Percentiles rank a stretch among this genome's conserved stretches.
Evolutionary conservation across 441 rosid species (phyloP).

Genomic region (Populus hybrid): DNA sequence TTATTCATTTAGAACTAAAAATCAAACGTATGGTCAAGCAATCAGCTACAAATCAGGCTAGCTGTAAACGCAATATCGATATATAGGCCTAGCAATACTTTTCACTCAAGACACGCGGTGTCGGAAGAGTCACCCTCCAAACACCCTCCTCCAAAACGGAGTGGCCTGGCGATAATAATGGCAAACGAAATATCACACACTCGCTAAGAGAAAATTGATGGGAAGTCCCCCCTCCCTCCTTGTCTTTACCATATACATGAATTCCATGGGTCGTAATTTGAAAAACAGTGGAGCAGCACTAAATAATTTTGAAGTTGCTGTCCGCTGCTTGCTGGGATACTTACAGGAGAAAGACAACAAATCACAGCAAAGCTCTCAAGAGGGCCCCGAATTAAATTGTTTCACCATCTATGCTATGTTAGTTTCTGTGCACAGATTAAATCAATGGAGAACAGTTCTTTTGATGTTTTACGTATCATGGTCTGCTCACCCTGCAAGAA

Average conservation of each 20-base stretch:
- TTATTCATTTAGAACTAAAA: too few species aligned
- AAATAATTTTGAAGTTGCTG: background rate
- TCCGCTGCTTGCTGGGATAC: background rate
- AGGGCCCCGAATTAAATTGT: background rate
- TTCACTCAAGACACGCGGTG: constrained; percentile 13
- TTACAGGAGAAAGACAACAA: constrained; percentile 22
- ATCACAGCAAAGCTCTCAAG: constrained; percentile 21
- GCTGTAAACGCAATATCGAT: background rate
- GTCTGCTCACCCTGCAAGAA: too few species aligned
- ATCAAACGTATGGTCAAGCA: background rate
- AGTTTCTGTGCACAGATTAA: background rate
- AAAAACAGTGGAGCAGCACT: background rate
- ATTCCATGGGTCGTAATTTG: background rate
- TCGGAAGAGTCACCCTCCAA: background rate
- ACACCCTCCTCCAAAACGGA: background rate
- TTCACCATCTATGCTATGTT: too few species aligned
- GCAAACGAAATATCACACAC: background rate
- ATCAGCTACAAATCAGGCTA: background rate
- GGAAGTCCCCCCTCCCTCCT: background rate
- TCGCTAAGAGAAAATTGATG: background rate
- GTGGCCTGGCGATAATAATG: background rate
- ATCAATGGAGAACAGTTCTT: background rate
- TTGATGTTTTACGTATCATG: too few species aligned
- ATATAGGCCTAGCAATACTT: background rate
- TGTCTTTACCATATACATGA: background rate